Evolutionary conservation across 108 stramenopile species (phyloP).

Genomic region (Pinguiococcus pyrenoidosus): DNA sequence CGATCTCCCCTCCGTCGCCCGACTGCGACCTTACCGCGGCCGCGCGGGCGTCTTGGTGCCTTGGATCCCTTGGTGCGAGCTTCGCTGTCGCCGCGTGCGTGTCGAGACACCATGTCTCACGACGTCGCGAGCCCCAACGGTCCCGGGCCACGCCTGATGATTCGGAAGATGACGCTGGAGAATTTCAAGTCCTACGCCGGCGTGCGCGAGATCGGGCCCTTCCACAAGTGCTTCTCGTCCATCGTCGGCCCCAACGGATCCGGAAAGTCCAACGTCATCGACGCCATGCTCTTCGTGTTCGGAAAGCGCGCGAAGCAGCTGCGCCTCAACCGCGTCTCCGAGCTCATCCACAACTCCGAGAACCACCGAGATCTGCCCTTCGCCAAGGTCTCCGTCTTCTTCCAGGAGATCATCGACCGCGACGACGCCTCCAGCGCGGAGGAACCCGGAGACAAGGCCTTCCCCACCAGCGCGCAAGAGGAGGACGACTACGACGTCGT

Average conservation of each 20-base stretch:
- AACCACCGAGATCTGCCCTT: conserved; percentile 50
- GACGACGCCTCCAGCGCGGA: conserved; percentile 16
- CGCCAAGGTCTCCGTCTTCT: conserved; percentile 77
- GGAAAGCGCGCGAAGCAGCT: conserved; percentile 95
- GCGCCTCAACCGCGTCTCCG: conserved; percentile 82
- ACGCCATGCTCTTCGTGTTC: conserved; percentile 99
- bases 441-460: conserved; percentile 43
- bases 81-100: no score
- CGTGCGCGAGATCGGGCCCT: conserved; percentile 40
- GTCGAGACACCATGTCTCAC: no score
- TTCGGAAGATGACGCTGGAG: conserved; percentile 84
- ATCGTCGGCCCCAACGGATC: conserved; percentile 56
- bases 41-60: no score
- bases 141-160: no score
- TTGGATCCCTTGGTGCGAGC: no score
- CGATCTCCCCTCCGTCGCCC: no score
- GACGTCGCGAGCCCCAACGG: no score
- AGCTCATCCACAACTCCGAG: conserved; percentile 81
- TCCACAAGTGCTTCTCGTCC: conserved; percentile 73
- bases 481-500: conserved; percentile 47
- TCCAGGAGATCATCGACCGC: conserved; percentile 75
- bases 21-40: no score
- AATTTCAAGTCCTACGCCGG: conserved; percentile 98
- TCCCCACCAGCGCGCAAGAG: not conserved
- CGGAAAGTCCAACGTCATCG: conserved; percentile 96